Evolutionary conservation across 306 rosid species (phyloP).

Genomic region (Mimosa pudica): DNA sequence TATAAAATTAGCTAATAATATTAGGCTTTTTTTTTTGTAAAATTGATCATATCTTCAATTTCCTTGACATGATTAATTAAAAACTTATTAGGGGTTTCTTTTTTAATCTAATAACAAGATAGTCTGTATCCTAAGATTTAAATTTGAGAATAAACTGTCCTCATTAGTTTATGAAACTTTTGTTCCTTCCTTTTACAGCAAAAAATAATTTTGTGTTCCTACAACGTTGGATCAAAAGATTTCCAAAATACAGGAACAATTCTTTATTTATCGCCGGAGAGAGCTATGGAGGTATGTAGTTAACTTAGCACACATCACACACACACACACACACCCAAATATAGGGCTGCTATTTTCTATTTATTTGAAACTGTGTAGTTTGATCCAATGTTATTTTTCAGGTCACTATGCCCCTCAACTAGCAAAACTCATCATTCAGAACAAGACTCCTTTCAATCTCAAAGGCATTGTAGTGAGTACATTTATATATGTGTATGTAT

Average conservation of each 20-base stretch:
- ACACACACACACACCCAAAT: too few relatives aligned
- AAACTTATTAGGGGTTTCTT: too few relatives aligned
- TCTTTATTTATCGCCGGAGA: conserved; percentile 73
- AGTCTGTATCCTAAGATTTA: too few relatives aligned
- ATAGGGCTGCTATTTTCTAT: too few relatives aligned
- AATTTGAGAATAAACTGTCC: too few relatives aligned
- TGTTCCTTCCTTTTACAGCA: conserved; percentile 38
- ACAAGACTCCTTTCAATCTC: conserved; percentile 49
- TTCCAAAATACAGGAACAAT: conserved; percentile 50
- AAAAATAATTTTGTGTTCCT: conserved; percentile 69
- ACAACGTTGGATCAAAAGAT: conserved; percentile 53
- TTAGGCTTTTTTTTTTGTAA: too few relatives aligned
- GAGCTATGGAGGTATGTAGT: conserved; percentile 67
- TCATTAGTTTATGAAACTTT: too few relatives aligned
- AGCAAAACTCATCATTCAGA: conserved; percentile 59
- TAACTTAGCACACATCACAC: neutral
- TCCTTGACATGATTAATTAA: too few relatives aligned
- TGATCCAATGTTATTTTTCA: conserved; percentile 29
- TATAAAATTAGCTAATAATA: too few relatives aligned
- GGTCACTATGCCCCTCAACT: conserved; percentile 84
- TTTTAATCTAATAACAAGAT: too few relatives aligned
- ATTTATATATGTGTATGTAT: too few relatives aligned
- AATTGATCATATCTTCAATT: too few relatives aligned
- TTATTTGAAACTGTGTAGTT: neutral
- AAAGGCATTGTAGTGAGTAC: conserved; percentile 71